Base-by-base conservation (phyloP, 805 yeast genomes). In the Candida chilensis region DNA sequence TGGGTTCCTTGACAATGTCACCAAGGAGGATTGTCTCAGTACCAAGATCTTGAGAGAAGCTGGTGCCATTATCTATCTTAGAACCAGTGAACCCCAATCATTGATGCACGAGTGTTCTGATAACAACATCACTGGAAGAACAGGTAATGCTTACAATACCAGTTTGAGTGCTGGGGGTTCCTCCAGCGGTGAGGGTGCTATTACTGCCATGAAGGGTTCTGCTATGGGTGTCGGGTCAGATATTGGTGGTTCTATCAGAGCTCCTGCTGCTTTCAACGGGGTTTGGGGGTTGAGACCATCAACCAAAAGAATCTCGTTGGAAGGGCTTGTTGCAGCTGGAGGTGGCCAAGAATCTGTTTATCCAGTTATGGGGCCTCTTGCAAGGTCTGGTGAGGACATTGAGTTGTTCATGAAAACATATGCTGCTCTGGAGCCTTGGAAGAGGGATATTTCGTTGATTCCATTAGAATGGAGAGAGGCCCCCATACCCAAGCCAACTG, bases 161-260 rank as follows among this genome's bases (percentile, higher is more conserved):
- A 52, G 62, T 16, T 57, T 76, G 35, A 67, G 80, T 13, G 64
- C 80, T 2, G 85, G 86, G 37, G 86, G 86, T n/a, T 73, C 81
- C 1, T 73, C 82, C 3, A 78, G 81, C 24, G 86, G 86, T 36
- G 86, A 78, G 48, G 82, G 84, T 38, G 74, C 81, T 0, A 47
- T 72, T 37, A 69, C 75, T 31, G 73, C 70, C 2, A 62, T 71
- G 47, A 69, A 64, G 31, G 84, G 74, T 5, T 71, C 82, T 13
- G 68, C 74, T 1, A 38, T 78, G 26, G 88, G 81, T 13, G 58
- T 74, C 26, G 85, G 85, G 24, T 71, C 81, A 16, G 86, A 78
- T 45, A 78, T 78, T 37, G 86, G 86, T 35, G 86, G 86, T 1
- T 71, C 79, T 11, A 72, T 79, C 33, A 63, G 86, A 37, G 69